Evolutionary conservation across 2,329 filamentous ascomycete species (phyloP).

Genomic region (Cyphellophora attinorum): DNA sequence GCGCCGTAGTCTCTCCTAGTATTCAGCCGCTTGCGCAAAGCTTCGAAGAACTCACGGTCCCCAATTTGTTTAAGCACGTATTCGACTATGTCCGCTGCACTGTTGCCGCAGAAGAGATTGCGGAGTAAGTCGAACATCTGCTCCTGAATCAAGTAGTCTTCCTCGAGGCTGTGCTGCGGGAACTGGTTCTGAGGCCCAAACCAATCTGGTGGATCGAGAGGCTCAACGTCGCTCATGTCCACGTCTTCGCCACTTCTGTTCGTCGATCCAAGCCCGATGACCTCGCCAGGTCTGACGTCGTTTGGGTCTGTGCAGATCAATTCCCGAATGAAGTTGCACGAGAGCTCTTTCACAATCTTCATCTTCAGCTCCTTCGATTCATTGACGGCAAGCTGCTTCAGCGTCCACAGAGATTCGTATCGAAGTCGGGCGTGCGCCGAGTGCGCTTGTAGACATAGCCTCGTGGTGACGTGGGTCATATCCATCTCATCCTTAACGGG

Average conservation of each 20-base stretch:
- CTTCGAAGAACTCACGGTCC: constrained; percentile 67
- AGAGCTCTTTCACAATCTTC: constrained; percentile 66
- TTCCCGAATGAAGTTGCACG: constrained; percentile 69
- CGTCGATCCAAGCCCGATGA: constrained; percentile 16
- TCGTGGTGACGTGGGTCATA: constrained; percentile 62
- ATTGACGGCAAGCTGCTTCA: constrained; percentile 79
- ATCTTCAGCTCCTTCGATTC: constrained; percentile 65
- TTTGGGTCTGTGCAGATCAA: constrained; percentile 55
- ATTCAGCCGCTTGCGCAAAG: constrained; percentile 68
- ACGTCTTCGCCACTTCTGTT: constrained; percentile 7
- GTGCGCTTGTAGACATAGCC: constrained; percentile 75
- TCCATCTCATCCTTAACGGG: constrained; percentile 78
- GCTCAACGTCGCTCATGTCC: constrained; percentile 21
- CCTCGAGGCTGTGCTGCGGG: constrained; percentile 57
- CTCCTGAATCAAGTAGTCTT: constrained; percentile 80
- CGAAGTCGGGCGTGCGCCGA: constrained; percentile 70
- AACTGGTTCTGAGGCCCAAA: constrained; percentile 60
- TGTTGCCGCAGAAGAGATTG: constrained; percentile 68
- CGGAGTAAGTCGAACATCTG: constrained; percentile 83
- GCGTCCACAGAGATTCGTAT: constrained; percentile 80
- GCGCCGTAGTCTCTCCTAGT: constrained; percentile 32
- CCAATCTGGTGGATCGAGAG: constrained; percentile 18
- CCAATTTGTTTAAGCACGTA: constrained; percentile 68
- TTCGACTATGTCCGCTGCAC: constrained; percentile 65
- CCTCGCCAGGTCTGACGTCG: constrained; percentile 17